Evolutionary conservation across 352 stramenopile genomes (phyloP).

Genomic region (Blastocystis sp.): DNA sequence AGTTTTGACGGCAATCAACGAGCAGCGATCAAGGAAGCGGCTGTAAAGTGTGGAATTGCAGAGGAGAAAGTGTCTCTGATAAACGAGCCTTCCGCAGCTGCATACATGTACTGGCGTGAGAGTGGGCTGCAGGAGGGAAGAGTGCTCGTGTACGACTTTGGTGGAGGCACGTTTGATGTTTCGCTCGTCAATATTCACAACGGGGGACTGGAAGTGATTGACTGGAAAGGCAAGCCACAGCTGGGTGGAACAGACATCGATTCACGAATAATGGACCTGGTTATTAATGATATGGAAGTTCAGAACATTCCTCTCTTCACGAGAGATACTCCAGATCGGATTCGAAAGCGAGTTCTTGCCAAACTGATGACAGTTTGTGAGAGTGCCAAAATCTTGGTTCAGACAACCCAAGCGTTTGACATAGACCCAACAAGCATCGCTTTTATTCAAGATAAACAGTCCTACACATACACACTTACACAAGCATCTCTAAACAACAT

Average conservation of each 20-base stretch:
- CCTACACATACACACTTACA: not conserved
- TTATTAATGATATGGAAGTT: not conserved
- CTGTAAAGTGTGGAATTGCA: not conserved
- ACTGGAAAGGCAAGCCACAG: constrained; percentile 78
- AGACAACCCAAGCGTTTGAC: not conserved
- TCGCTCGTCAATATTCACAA: constrained; percentile 74
- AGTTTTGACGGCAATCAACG: constrained; percentile 29
- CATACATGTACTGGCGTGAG: constrained; percentile 95
- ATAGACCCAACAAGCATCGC: not conserved
- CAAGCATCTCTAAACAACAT: not conserved
- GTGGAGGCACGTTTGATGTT: constrained; percentile 91
- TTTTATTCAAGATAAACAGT: not conserved
- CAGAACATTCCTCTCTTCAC: not conserved
- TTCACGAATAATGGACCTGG: not conserved
- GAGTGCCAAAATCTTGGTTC: not conserved
- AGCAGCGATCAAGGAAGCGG: not conserved
- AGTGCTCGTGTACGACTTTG: constrained; percentile 94
- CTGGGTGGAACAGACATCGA: constrained; percentile 79
- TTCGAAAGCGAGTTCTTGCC: not conserved
- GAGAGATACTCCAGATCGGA: not conserved
- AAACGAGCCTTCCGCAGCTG: constrained; percentile 92
- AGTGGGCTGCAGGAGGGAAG: constrained; percentile 84
- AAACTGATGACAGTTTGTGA: not conserved
- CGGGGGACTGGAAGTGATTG: constrained; percentile 67
- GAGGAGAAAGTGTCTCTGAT: not conserved